Evolutionary conservation across 306 rosid genomes (phyloP).

Genomic region (Fagus crenata): DNA sequence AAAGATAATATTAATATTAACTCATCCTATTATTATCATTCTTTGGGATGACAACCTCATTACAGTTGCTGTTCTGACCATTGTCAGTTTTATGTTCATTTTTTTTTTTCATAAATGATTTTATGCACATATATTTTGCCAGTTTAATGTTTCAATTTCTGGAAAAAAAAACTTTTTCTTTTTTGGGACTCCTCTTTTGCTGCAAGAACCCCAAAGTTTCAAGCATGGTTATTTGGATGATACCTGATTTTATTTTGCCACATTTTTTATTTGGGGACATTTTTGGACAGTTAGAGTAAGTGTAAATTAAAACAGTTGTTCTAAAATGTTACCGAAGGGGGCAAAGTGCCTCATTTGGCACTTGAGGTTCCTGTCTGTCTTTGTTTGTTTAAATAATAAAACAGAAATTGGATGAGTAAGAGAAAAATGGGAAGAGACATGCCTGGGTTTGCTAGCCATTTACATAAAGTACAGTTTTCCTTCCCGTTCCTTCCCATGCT

Average conservation of each 20-base stretch:
- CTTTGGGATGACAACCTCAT: background rate
- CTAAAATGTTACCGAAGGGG: background rate
- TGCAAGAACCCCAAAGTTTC: background rate
- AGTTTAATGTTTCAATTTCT: background rate
- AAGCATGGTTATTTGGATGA: background rate
- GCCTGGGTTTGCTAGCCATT: background rate
- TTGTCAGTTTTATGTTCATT: background rate
- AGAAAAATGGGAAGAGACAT: background rate
- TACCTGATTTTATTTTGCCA: background rate
- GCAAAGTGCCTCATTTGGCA: background rate
- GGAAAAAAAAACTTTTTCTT: background rate
- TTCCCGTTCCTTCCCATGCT: too few species aligned
- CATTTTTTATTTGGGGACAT: background rate
- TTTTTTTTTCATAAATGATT: background rate
- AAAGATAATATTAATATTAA: background rate
- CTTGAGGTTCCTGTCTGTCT: background rate
- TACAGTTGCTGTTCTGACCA: background rate
- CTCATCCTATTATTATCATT: background rate
- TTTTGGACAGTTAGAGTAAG: background rate
- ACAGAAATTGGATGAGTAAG: background rate
- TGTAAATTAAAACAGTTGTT: background rate
- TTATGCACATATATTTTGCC: background rate
- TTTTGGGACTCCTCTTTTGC: background rate
- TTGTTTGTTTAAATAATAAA: background rate
- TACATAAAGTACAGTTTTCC: background rate